phyloP scores from a whole-genome alignment of 441 rosid species.

The Adansonia grandidieri region DNA sequence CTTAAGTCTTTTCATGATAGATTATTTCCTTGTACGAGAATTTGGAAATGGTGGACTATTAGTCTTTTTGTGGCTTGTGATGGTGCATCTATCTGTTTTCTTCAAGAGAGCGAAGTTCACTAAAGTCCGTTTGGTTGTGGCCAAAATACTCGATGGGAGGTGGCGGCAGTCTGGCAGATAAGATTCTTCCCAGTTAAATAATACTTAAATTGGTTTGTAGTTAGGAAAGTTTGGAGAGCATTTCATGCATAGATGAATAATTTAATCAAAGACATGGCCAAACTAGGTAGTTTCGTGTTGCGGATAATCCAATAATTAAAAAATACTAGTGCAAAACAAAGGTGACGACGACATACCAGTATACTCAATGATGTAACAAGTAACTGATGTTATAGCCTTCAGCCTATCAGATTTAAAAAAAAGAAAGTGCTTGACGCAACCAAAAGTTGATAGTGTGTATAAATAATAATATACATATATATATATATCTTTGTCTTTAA shows the following conservation, averaged over 20 bases:
- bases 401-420: background rate
- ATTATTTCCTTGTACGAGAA: slow-evolving; percentile 8
- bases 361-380: background rate
- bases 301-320: background rate
- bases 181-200: slow-evolving; percentile 11
- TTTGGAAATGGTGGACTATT: too few species aligned
- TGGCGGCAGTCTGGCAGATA: slow-evolving; percentile 14
- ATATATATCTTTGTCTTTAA: too few species aligned
- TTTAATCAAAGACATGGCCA: background rate
- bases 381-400: background rate
- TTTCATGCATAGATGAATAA: slow-evolving; percentile 12
- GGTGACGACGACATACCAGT: background rate
- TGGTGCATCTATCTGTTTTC: background rate
- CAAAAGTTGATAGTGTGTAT: background rate
- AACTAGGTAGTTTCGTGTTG: background rate
- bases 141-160: slow-evolving; percentile 10
- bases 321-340: slow-evolving; percentile 4
- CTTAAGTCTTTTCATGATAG: background rate
- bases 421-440: background rate
- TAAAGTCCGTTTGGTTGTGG: slow-evolving; percentile 19
- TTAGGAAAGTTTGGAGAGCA: slow-evolving; percentile 19
- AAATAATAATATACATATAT: too few species aligned
- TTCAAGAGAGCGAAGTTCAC: background rate
- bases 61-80: too few species aligned
- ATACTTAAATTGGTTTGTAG: background rate